Conservation (phyloP, 768 basidiomycete genomes). For the Pholiota microspora region DNA sequence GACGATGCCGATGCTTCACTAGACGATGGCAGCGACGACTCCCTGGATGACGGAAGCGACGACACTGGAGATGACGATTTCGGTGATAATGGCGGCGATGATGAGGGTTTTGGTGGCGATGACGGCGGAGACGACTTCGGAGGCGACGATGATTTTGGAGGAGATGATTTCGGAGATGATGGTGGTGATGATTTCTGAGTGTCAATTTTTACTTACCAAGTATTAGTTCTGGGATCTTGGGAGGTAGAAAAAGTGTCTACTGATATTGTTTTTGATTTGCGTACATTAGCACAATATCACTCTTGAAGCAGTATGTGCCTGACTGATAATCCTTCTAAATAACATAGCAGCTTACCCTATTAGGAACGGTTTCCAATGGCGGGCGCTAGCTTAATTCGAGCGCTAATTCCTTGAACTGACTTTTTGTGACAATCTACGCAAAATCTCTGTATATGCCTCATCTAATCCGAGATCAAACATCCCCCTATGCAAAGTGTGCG, state of each 20-base stretch:
- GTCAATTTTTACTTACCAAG: conserved; percentile 2
- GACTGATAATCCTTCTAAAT: no score
- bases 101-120: conserved; percentile 8
- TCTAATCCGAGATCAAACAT: no score
- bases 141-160: conserved; percentile 9
- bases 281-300: no score
- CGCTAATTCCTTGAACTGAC: no score
- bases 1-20: conserved; percentile 11
- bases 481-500: no score
- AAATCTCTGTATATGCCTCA: no score
- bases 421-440: no score
- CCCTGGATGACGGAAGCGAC: conserved; percentile 3
- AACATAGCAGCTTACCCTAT: no score
- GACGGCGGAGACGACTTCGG: conserved; percentile 8
- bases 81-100: conserved; percentile 12
- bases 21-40: conserved; percentile 9
- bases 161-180: conserved; percentile 9
- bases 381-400: no score
- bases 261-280: not conserved
- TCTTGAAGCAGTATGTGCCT: no score
- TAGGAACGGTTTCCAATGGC: no score
- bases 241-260: not conserved
- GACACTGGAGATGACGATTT: conserved; percentile 2
- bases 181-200: conserved; percentile 5
- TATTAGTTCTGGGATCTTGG: not conserved